Evolutionary conservation across 192 early-diverging fungal species (phyloP).

Genomic region (Rhizoclosmatium globosum): DNA sequence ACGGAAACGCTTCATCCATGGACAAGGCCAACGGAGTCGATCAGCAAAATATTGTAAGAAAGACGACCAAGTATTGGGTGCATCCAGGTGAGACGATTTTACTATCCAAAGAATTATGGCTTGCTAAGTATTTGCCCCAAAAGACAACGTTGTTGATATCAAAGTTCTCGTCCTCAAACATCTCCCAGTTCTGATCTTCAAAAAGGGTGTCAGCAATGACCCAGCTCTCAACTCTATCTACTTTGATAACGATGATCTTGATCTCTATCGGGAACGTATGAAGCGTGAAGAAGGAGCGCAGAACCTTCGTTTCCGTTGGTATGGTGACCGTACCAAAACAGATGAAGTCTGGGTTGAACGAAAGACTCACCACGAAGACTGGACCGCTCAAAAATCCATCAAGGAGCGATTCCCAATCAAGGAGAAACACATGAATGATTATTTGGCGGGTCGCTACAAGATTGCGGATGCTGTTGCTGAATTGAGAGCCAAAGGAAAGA

Average conservation of each 20-base stretch:
- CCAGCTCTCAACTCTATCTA: slow-evolving; percentile 91
- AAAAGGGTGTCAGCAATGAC: slow-evolving; percentile 74
- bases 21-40: slow-evolving; percentile 50
- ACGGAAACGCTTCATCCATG: slow-evolving; percentile 17
- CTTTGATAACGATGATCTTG: slow-evolving; percentile 83
- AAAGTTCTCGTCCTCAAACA: slow-evolving; percentile 91
- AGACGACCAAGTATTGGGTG: slow-evolving; percentile 91
- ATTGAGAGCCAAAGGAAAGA: slow-evolving; percentile 67
- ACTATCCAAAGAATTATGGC: not conserved
- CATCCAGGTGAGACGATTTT: slow-evolving; percentile 62
- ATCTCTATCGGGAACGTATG: slow-evolving; percentile 84
- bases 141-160: slow-evolving; percentile 90
- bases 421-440: slow-evolving; percentile 86
- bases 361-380: slow-evolving; percentile 95
- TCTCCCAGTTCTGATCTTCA: slow-evolving; percentile 88
- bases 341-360: slow-evolving; percentile 92
- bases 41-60: slow-evolving; percentile 78
- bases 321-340: slow-evolving; percentile 81
- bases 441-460: slow-evolving; percentile 75
- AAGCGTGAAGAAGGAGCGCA: slow-evolving; percentile 86
- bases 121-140: not conserved
- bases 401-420: slow-evolving; percentile 91
- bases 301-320: slow-evolving; percentile 87
- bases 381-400: slow-evolving; percentile 79
- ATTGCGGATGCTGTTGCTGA: slow-evolving; percentile 74